Evolutionary conservation across 2,329 filamentous ascomycete genomes (phyloP).

Genomic region (Thermomyces lanuginosus): DNA sequence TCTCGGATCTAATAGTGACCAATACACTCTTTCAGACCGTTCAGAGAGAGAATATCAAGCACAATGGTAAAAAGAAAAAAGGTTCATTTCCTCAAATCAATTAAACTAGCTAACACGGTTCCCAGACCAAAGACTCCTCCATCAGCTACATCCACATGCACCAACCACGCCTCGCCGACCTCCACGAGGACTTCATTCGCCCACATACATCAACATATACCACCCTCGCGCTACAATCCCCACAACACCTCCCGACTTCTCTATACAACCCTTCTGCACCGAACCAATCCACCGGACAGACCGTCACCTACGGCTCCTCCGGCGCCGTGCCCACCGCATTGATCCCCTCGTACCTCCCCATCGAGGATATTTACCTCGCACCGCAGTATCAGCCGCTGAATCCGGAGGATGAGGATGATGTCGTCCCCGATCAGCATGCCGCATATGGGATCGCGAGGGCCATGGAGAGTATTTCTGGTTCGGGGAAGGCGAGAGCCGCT

Average conservation of each 20-base stretch:
- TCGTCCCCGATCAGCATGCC: slow-evolving; percentile 51
- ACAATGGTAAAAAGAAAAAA: too few species aligned
- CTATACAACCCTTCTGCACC: slow-evolving; percentile 5
- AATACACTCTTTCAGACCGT: too few species aligned
- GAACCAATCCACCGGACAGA: slow-evolving; percentile 2
- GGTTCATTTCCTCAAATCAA: too few species aligned
- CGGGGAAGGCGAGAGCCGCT: slow-evolving; percentile 27
- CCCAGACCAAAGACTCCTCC: slow-evolving; percentile 35
- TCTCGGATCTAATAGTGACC: too few species aligned
- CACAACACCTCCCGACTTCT: slow-evolving; percentile 9
- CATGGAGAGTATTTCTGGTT: slow-evolving; percentile 36
- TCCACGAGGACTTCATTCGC: slow-evolving; percentile 35
- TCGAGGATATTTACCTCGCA: slow-evolving; percentile 45
- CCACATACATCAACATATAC: slow-evolving; percentile 22
- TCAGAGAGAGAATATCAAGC: too few species aligned
- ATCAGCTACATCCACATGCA: slow-evolving; percentile 33
- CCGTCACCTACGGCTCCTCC: slow-evolving; percentile 15
- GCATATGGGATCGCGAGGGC: slow-evolving; percentile 50
- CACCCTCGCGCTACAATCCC: slow-evolving; percentile 6
- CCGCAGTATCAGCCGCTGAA: slow-evolving; percentile 47
- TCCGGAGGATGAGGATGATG: slow-evolving; percentile 51
- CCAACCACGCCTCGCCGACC: slow-evolving; percentile 32
- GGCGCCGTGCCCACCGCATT: slow-evolving; percentile 15
- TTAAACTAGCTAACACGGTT: too few species aligned
- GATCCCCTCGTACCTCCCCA: slow-evolving; percentile 30